Evolutionary conservation across 306 rosid genomes (phyloP), one percentile per base, ranked within the genome.

Genomic region (Glycine soja): DNA sequence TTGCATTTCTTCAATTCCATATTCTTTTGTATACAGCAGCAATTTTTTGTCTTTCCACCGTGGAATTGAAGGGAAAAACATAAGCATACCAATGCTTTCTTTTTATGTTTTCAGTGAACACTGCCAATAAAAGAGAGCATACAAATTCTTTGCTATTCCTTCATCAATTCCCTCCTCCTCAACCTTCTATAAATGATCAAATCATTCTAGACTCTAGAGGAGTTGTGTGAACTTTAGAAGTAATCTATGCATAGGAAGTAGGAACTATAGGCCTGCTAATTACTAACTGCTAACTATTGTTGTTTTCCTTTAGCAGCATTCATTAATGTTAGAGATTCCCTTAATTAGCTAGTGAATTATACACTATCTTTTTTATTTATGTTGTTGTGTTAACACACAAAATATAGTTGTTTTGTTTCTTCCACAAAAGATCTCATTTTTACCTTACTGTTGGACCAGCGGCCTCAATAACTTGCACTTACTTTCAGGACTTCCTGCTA

Each of bases 401-500:
- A 72, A 7, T 43, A 48, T 50, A 50, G 65, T 32, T 54, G 46
- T 74, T 83, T 57, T 7, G 15, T 58, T 77, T 73, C 40, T 19
- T 43, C 42, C 24, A 38, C 80, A 47, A 45, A 50, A 69, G 71
- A 64, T 54, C 74, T 72, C 80, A 62, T 78, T 73, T 69, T 66
- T 47, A 51, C 36, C 53, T 46, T 43, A n/a, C n/a, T n/a, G n/a
- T n/a, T n/a, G n/a, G n/a, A n/a, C n/a, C n/a, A n/a, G n/a, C n/a
- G n/a, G n/a, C n/a, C n/a, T n/a, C n/a, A n/a, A n/a, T n/a, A n/a
- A n/a, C n/a, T n/a, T n/a, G n/a, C n/a, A n/a, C n/a, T n/a, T n/a
- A 14, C 45, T 81, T 79, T 64, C 70, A 51, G 77, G 70, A 36
- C 81, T 83, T 76, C 72, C 83, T 62, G 70, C 56, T 70, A 84